Base-by-base conservation (phyloP, 441 rosid species). In the Populus hybrid region DNA sequence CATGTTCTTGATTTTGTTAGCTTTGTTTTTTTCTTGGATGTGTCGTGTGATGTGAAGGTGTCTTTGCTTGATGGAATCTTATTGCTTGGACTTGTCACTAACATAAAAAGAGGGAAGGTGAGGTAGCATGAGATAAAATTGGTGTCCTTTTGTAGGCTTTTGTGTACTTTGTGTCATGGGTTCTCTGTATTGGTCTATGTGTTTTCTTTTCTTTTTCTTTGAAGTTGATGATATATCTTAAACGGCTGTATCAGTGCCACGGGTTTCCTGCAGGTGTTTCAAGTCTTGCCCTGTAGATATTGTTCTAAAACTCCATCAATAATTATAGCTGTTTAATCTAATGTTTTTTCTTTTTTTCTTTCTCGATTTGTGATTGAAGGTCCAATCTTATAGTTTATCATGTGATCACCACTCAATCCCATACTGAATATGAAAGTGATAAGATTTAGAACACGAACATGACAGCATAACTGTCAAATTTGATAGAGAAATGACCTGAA, bases 1-100 rank as follows among this genome's bases (percentile, higher is more conserved):
- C 23, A 50, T 95, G 99, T 85, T 81, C 90, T 80, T 83, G 80
- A 74, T 40, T 77, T 26, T 50, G 46, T 1, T 14, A 9, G 8
- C 14, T 46, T 67, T 74, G 24, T 65, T 67, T 53, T 61, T 38
- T 20, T 69, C 20, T 12, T 36, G 28, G 18, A 71, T 5, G 14
- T 65, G 30, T 18, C 57, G 65, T 20, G 75, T 71, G 71, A 26
- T 69, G 61, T 38, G 9, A 24, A 40, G 50, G 50, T 63, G 28
- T 21, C 40, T 70, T 21, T 20, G 14, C 40, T 16, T 50, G 63
- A 4, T 46, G 21, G 24, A n/a, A 24, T 46, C 4, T 3, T 26
- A 67, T 67, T 7, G 30, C 18, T 32, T 6, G 38, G 9, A 67
- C 21, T 30, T 30, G 38, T 67, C 36, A 67, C 70, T 67, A 6